Conservation (phyloP, 2,329 filamentous ascomycete species). For the Tolypocladium inflatum region DNA sequence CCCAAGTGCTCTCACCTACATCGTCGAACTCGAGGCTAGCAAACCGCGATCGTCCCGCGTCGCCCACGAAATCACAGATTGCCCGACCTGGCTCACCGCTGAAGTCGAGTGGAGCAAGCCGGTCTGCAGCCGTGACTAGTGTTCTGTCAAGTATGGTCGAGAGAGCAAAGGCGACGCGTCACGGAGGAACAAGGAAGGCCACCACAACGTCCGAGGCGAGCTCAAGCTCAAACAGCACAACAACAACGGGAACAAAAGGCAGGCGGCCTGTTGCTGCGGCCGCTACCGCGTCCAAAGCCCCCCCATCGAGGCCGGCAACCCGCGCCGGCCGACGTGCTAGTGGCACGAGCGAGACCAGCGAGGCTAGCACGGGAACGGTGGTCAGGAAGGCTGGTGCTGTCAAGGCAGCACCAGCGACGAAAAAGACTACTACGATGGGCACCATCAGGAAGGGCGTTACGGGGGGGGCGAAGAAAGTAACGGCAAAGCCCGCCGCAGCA, state of each 20-base stretch:
- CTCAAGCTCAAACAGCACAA: constrained; percentile 27
- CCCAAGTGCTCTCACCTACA: constrained; percentile 68
- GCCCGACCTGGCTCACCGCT: constrained; percentile 51
- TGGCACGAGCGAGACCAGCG: constrained; percentile 52
- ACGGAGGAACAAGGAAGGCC: constrained; percentile 35
- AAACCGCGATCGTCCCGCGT: constrained; percentile 35
- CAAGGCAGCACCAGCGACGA: constrained; percentile 27
- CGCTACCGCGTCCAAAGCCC: constrained; percentile 20
- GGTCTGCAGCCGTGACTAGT: constrained; percentile 30
- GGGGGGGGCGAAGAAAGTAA: constrained; percentile 39
- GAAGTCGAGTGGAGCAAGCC: constrained; percentile 37
- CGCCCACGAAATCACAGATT: constrained; percentile 48
- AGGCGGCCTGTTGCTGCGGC: constrained; percentile 25
- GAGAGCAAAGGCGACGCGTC: constrained; percentile 47
- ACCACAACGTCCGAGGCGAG: constrained; percentile 34
- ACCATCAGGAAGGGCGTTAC: constrained; percentile 44
- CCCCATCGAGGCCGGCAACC: constrained; percentile 28
- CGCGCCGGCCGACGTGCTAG: constrained; percentile 45
- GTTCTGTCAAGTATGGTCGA: constrained; percentile 49
- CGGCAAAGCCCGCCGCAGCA: constrained; percentile 28
- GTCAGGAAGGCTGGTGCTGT: constrained; percentile 41
- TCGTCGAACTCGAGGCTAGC: constrained; percentile 68
- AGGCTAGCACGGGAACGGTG: constrained; percentile 55
- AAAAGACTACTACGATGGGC: constrained; percentile 44
- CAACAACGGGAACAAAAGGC: constrained; percentile 22